Evolutionary conservation across 163 green algal species (phyloP).

Genomic region (Picocystis sp.): DNA sequence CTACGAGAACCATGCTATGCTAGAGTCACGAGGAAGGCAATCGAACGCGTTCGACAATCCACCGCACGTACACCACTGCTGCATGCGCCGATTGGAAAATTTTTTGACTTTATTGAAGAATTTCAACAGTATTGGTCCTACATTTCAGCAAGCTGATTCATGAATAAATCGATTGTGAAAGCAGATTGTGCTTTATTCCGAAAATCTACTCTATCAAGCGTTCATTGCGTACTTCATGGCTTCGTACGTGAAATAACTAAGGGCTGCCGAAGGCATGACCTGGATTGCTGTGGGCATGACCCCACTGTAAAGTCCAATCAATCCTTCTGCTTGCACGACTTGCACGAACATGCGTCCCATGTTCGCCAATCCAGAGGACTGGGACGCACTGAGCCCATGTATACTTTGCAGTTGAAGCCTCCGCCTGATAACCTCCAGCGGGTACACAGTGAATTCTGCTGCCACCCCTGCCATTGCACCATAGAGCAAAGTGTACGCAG

Average conservation of each 20-base stretch:
- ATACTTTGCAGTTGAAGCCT: slow-evolving; percentile 39
- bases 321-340: slow-evolving; percentile 26
- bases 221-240: slow-evolving; percentile 8
- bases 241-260: slow-evolving; percentile 32
- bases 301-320: slow-evolving; percentile 43
- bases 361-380: background rate
- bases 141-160: too few species aligned
- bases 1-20: too few species aligned
- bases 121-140: too few species aligned
- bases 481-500: slow-evolving; percentile 37
- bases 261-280: slow-evolving; percentile 37
- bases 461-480: slow-evolving; percentile 34
- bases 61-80: too few species aligned
- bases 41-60: too few species aligned
- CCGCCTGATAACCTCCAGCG: slow-evolving; percentile 53
- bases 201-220: too few species aligned
- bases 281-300: slow-evolving; percentile 41
- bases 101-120: too few species aligned
- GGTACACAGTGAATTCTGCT: slow-evolving; percentile 39
- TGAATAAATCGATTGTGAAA: too few species aligned
- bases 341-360: background rate
- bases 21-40: too few species aligned
- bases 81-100: too few species aligned
- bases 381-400: background rate
- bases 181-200: too few species aligned